Evolutionary conservation across 2,329 filamentous ascomycete species (phyloP), one percentile per base, ranked within the genome.

Genomic region (Aspergillus sp.): DNA sequence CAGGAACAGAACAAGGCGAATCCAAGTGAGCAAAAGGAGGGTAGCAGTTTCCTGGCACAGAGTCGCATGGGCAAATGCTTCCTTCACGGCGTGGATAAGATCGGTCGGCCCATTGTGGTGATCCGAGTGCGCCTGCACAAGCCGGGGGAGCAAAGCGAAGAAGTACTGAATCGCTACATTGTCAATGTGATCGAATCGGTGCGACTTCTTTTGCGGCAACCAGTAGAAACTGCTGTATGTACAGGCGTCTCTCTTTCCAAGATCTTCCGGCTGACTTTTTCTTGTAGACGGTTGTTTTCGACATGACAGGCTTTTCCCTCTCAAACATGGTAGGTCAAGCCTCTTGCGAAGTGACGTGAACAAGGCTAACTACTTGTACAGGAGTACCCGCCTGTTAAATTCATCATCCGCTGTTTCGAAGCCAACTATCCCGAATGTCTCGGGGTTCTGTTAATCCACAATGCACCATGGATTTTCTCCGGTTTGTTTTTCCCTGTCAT

Each of bases 341-440:
- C 23, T 19, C 0, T 15, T 5, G 2, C 20, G 5, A 19, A 9
- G n/a, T 30, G 4, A 25, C 3, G 9, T 30, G 25, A 25, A 1
- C 22, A 30, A 41, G 7, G 37, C 3, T 10, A 12, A 9, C 45
- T 25, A 19, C 9, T 7, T 19, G 5, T 27, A 2, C 38, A 85
- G 82, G 93, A 98, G 70, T 97, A 97, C 67, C 83, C 87, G 0
- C 91, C 93, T 0, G 88, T 98, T 46, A 97, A 95, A 64, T 97
- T 96, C 71, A 95, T 97, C 83, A 95, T 97, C 67, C 91, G 94
- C 67, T 95, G 89, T 66, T 97, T 97, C 65, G 90, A 97, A 74
- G 90, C 90, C 50, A 96, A 97, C 66, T 98, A 96, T 60, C 91
- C 93, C 0, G 93, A 97, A 68, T 90, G 83, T 37, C 78, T 97